These are phyloP conservation scores for Gynochthodes officinalis DNA, from an alignment of 257 asterid genomes.

Conservation along the genomic window DNA sequence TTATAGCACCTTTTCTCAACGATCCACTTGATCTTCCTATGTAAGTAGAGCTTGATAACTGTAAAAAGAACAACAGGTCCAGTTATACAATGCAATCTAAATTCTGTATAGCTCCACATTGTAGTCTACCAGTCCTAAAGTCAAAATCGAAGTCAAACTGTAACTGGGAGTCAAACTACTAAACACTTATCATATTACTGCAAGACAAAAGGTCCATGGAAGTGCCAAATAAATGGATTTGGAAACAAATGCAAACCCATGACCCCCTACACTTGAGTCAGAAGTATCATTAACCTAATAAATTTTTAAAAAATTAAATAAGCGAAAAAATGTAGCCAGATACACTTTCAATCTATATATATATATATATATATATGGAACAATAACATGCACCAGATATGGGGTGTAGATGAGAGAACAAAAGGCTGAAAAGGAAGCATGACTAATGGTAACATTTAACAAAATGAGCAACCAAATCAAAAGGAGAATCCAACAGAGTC, in stretches of 20 bases:
- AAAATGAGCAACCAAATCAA: no score
- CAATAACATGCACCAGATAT: background rate
- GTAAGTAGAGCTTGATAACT: constrained; percentile 71
- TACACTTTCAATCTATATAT: no score
- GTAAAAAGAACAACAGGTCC: constrained; percentile 31
- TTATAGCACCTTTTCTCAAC: constrained; percentile 55
- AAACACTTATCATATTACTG: background rate
- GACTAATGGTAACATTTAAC: no score
- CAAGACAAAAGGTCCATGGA: background rate
- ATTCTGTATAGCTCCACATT: background rate
- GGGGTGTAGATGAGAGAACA: background rate
- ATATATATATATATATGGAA: no score
- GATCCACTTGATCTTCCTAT: constrained; percentile 84
- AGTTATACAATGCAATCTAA: background rate
- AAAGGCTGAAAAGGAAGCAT: background rate
- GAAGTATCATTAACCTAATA: background rate
- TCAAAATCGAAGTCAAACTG: background rate
- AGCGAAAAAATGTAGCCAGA: background rate
- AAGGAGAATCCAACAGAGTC: background rate
- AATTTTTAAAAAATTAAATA: background rate
- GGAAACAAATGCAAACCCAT: background rate
- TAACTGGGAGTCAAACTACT: background rate
- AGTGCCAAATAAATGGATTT: background rate
- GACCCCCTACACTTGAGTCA: background rate
- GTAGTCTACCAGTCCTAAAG: background rate